A percentile compares a stretch with the other conserved stretches of the same genome.
Evolutionary conservation across 2,329 filamentous ascomycete genomes (phyloP).

Genomic region (Fusarium oligoseptatum): DNA sequence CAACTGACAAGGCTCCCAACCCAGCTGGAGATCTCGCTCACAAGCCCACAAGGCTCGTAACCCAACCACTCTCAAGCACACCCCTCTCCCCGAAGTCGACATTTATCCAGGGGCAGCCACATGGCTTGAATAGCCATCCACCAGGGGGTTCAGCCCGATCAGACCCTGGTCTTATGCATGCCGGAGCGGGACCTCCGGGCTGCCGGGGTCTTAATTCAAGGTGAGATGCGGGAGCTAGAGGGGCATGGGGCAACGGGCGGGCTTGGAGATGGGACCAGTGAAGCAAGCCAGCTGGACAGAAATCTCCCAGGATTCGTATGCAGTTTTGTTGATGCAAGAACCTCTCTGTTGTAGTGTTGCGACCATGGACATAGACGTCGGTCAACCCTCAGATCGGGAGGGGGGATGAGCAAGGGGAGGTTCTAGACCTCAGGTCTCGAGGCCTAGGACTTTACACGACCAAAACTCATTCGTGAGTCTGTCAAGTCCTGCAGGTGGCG

Average conservation of each 20-base stretch:
- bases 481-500: neutral
- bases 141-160: slow-evolving; percentile 9
- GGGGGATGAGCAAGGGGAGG: slow-evolving; percentile 7
- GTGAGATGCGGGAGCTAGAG: slow-evolving; percentile 8
- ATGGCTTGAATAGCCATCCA: slow-evolving; percentile 4
- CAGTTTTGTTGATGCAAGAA: neutral
- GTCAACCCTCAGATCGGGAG: slow-evolving; percentile 17
- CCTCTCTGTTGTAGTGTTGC: neutral
- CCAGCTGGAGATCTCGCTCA: slow-evolving; percentile 5
- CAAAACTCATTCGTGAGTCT: neutral
- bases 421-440: neutral
- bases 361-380: slow-evolving; percentile 21
- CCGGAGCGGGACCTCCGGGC: slow-evolving; percentile 20
- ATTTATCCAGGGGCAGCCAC: slow-evolving; percentile 8
- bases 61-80: slow-evolving; percentile 18
- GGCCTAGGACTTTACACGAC: neutral
- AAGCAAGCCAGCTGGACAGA: neutral
- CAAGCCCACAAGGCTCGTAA: slow-evolving; percentile 20
- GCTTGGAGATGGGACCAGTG: neutral
- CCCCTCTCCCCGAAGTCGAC: neutral
- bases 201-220: slow-evolving; percentile 11
- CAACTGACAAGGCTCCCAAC: neutral
- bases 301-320: neutral
- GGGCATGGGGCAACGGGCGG: slow-evolving; percentile 2
- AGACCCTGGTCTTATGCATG: slow-evolving; percentile 8